A percentile compares a stretch with the other conserved stretches of the same genome.
phyloP scores from a whole-genome alignment of 2,329 filamentous ascomycete genomes.

The Penicillium sp. region DNA sequence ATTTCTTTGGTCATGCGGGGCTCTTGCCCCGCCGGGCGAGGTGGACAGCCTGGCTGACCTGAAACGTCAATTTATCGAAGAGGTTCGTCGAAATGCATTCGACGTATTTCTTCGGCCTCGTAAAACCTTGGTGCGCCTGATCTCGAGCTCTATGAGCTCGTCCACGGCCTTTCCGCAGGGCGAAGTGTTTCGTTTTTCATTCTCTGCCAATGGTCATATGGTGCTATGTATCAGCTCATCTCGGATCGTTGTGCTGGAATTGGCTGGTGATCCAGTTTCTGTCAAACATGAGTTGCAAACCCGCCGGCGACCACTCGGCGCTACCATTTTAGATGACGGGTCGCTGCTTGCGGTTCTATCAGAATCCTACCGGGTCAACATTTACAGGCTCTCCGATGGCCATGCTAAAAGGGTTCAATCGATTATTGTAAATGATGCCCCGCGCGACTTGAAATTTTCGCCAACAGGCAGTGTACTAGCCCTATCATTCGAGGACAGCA shows the following conservation, averaged over 20 bases:
- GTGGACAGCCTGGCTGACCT: conserved; percentile 59
- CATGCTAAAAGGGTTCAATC: conserved; percentile 72
- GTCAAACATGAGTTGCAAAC: conserved; percentile 80
- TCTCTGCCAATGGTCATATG: conserved; percentile 73
- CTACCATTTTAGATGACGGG: conserved; percentile 78
- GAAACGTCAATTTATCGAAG: conserved; percentile 65
- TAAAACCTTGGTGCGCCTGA: conserved; percentile 72
- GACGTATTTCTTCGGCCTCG: conserved; percentile 71
- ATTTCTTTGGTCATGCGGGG: conserved; percentile 39
- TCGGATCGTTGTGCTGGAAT: conserved; percentile 75
- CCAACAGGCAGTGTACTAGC: conserved; percentile 80
- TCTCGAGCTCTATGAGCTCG: conserved; percentile 81
- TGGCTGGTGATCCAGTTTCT: conserved; percentile 58
- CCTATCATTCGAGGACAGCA: conserved; percentile 82
- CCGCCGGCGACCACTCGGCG: conserved; percentile 70
- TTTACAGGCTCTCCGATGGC: conserved; percentile 70
- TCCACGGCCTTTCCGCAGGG: conserved; percentile 77
- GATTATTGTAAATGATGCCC: conserved; percentile 74
- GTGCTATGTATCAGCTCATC: conserved; percentile 83
- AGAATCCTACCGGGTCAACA: conserved; percentile 77
- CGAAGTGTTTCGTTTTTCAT: conserved; percentile 81
- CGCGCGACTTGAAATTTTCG: conserved; percentile 76
- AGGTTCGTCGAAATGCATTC: conserved; percentile 76
- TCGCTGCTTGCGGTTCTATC: conserved; percentile 76
- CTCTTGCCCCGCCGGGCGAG: conserved; percentile 31